Evolutionary conservation across 768 basidiomycete genomes (phyloP), one percentile per base, ranked within the genome.

Genomic region (Cytidiella melzeri): DNA sequence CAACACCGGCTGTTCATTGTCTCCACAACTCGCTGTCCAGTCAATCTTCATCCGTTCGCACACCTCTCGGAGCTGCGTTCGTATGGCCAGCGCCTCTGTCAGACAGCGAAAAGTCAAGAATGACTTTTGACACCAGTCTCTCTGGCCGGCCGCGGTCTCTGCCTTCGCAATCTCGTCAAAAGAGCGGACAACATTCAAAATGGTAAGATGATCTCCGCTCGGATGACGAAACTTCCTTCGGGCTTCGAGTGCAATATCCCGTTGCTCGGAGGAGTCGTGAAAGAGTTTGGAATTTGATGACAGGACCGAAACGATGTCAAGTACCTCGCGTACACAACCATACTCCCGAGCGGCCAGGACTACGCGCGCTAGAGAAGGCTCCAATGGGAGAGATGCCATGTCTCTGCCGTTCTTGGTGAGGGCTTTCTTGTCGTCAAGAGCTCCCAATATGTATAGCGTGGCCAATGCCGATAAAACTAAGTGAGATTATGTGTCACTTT

Each of bases 321-420:
- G 71, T 34, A 95, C 74, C 65, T 95, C 92, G 15, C 71, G 61
- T 0, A 86, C 80, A 68, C 92, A 97, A 1, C 75, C 77, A 46
- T 83, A 69, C 18, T 77, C 74, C 59, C 79, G 76, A 1, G 95
- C 88, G 12, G 87, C 86, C 46, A 98, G 70, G 26, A 98, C 68
- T 37, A 86, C 77, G 25, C 91, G 82, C 0, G 93, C 81, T 47
- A 83, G 77, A 26, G 80, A 69, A 1, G 95, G 92, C 56, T 97
- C 92, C n/a, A 96, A 77, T 2, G 96, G 96, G 61, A 94, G 91
- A n/a, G 71, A 61, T 3, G 92, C 84, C 89, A 99, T 97, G 53
- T 81, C 70, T 4, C 81, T 78, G 2, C 96, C 96, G 3, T 87
- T 65, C 0, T 72, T 57, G 0, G 93, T 96, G 45, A 99, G 71